phyloP scores from a whole-genome alignment of 257 asterid genomes.

The Solanum boliviense region DNA sequence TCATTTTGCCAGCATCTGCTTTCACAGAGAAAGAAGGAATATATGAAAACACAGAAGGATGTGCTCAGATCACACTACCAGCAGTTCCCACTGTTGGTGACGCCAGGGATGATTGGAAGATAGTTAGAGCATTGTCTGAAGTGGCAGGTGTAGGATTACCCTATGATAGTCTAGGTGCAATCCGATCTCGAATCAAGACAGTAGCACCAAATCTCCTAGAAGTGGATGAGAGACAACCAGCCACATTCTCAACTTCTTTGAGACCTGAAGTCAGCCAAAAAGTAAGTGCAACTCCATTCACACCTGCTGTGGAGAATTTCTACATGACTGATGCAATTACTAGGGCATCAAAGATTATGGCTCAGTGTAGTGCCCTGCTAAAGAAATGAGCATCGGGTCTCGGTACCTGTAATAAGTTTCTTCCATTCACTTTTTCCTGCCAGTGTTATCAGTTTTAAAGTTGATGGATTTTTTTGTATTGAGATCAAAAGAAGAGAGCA shows the following conservation, averaged over 20 bases:
- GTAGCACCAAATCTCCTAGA: slow-evolving; percentile 87
- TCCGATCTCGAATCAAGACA: slow-evolving; percentile 57
- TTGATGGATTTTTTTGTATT: slow-evolving; percentile 6
- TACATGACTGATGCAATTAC: slow-evolving; percentile 92
- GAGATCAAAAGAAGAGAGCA: neutral
- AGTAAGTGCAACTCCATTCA: slow-evolving; percentile 47
- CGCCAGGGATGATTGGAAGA: slow-evolving; percentile 94
- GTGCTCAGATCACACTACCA: slow-evolving; percentile 75
- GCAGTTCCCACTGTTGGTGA: slow-evolving; percentile 99
- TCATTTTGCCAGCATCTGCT: slow-evolving; percentile 88
- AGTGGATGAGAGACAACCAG: slow-evolving; percentile 71
- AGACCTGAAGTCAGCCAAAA: slow-evolving; percentile 56
- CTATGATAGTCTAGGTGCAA: slow-evolving; percentile 44
- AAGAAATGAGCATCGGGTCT: slow-evolving; percentile 36
- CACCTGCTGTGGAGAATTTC: slow-evolving; percentile 53
- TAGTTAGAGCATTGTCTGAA: slow-evolving; percentile 78
- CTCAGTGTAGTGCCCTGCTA: slow-evolving; percentile 72
- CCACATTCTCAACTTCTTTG: slow-evolving; percentile 61
- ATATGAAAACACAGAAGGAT: slow-evolving; percentile 83
- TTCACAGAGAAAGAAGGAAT: slow-evolving; percentile 94
- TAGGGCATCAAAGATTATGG: slow-evolving; percentile 98
- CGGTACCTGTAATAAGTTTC: slow-evolving; percentile 30
- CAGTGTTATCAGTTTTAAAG: slow-evolving; percentile 2
- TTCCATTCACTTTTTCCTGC: slow-evolving; percentile 1
- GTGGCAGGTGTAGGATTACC: slow-evolving; percentile 59